Evolutionary conservation across 495 filamentous ascomycete species (phyloP).

Genomic region (Tetracladium marchalianum): DNA sequence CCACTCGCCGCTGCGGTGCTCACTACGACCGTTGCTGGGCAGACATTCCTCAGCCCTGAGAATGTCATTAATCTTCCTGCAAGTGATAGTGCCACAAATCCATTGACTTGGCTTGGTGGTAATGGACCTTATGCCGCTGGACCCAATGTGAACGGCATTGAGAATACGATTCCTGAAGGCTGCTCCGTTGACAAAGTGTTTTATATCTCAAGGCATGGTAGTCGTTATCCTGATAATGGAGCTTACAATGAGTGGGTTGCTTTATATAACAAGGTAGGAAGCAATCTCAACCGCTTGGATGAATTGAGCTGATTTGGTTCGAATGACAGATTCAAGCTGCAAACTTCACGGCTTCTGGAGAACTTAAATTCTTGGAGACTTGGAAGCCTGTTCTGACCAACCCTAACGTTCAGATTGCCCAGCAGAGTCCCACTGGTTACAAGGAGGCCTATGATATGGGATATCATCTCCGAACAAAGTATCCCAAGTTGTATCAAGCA

Average conservation of each 20-base stretch:
- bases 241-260: constrained; percentile 42
- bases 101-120: constrained; percentile 38
- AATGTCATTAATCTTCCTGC: constrained; percentile 31
- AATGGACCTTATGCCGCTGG: constrained; percentile 45
- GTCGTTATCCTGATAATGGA: constrained; percentile 43
- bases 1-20: neutral
- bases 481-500: constrained; percentile 45
- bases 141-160: constrained; percentile 43
- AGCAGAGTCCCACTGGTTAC: constrained; percentile 43
- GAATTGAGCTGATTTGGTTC: neutral
- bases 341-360: constrained; percentile 31
- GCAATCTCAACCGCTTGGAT: neutral
- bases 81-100: constrained; percentile 24
- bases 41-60: constrained; percentile 10
- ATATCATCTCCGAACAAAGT: constrained; percentile 26
- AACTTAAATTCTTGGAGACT: constrained; percentile 36
- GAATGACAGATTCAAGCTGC: constrained; percentile 29
- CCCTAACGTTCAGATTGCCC: constrained; percentile 35
- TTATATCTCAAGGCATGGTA: constrained; percentile 46
- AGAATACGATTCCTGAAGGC: constrained; percentile 33
- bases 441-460: constrained; percentile 39
- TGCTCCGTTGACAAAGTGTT: constrained; percentile 45
- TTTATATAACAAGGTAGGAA: constrained; percentile 31
- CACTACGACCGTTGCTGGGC: constrained; percentile 6
- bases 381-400: constrained; percentile 43